Conservation (phyloP, 75 land plant genomes). For the Picea sitchensis region DNA sequence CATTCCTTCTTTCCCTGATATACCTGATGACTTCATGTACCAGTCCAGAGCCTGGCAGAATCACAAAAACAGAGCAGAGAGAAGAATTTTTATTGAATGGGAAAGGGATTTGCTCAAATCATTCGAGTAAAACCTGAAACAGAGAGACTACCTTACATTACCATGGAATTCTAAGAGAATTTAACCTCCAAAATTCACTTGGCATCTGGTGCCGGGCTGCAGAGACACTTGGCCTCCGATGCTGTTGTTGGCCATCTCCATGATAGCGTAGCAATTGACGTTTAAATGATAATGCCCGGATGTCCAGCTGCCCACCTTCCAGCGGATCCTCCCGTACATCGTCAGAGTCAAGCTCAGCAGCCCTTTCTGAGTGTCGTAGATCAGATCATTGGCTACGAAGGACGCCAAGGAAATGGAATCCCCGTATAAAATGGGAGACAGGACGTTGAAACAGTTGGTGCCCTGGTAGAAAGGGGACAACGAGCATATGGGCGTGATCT, state of each 20-base stretch:
- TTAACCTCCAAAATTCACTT: background rate
- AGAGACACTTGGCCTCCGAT: background rate
- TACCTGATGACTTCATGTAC: no score
- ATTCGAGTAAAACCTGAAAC: no score
- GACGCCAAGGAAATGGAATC: conserved; percentile 37
- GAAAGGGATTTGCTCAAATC: no score
- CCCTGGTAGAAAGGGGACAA: conserved; percentile 38
- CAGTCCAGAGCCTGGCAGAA: no score
- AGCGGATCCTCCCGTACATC: conserved; percentile 28
- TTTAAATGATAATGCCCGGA: conserved; percentile 38
- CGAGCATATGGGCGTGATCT: conserved; percentile 25
- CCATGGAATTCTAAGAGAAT: no score
- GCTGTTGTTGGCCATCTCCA: background rate
- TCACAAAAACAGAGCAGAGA: no score
- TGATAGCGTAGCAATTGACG: conserved; percentile 40
- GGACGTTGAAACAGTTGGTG: conserved; percentile 28
- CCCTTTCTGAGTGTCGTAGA: conserved; percentile 11
- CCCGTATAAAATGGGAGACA: conserved; percentile 43
- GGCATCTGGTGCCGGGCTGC: background rate
- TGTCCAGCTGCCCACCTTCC: conserved; percentile 52
- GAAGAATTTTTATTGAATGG: no score
- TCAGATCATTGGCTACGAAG: conserved; percentile 23
- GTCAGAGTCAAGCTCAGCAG: background rate
- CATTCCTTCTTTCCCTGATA: no score
- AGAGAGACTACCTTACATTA: no score